Evolutionary conservation across 306 rosid genomes (phyloP), one percentile per base, ranked within the genome.

Genomic region (Prinsepia uniflora): DNA sequence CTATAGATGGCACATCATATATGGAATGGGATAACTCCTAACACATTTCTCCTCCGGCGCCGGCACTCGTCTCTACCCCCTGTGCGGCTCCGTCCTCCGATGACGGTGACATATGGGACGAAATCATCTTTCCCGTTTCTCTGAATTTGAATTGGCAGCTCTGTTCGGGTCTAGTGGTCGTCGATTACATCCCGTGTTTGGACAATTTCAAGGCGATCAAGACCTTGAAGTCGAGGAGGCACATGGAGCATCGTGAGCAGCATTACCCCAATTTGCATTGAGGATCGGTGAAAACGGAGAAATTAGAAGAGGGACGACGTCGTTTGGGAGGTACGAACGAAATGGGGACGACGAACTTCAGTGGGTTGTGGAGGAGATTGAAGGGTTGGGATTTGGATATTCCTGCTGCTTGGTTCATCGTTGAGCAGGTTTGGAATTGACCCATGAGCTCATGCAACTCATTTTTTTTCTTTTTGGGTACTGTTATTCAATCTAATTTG

Each of bases 191-290:
- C 18, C 99, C 99, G 5, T 94, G 99, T 75, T 79, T 94, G 82
- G 99, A 94, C 82, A 94, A 94, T 45, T 50, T 22, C 24, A 39
- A 58, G 73, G 99, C 86, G 57, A 89, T 91, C 77, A 89, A 76
- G 83, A 91, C 91, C 19, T 80, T 94, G 78, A 65, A 54, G 61
- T 81, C 88, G 5, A 80, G 97, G 77, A 86, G 80, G 78, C 99
- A 90, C 68, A 94, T 91, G 99, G 97, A 94, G 76, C 97, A 91
- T 60, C 88, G 97, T 50, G 95, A 91, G 81, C 86, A 97, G 63
- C 96, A 94, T 72, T 94, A 97, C 72, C 97, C 97, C 11, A 44
- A 47, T n/a, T n/a, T n/a, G n/a, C n/a, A n/a, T n/a, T n/a, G n/a
- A n/a, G n/a, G n/a, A n/a, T n/a, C n/a, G n/a, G n/a, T n/a, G n/a